Conservation (phyloP, 73 alveolate genomes). For the Uronychia binucleata region DNA sequence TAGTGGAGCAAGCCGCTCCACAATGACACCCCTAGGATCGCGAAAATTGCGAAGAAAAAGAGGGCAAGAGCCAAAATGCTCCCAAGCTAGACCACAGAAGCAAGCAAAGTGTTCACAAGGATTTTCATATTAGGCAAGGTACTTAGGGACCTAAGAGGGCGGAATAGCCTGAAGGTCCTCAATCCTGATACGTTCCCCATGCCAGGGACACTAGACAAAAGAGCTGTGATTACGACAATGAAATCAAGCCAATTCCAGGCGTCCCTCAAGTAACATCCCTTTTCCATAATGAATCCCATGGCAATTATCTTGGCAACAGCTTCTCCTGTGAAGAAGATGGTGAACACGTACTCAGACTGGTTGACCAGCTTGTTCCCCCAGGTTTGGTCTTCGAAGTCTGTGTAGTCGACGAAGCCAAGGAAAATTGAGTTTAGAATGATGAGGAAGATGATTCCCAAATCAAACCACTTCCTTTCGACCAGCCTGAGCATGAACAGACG, state of each 20-base stretch:
- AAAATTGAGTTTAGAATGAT: conserved; percentile 42
- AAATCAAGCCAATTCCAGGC: conserved; percentile 78
- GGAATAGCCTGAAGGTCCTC: conserved; percentile 5
- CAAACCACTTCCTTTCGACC: background rate
- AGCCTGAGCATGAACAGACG: too few relatives aligned
- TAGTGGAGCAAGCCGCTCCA: background rate
- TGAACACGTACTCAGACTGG: background rate
- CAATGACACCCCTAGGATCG: conserved; percentile 1
- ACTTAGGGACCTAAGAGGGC: background rate
- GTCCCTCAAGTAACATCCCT: conserved; percentile 64
- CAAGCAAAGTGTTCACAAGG: background rate
- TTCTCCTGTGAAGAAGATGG: conserved; percentile 50
- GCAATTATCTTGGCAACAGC: conserved; percentile 56
- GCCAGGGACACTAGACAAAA: conserved; percentile 70
- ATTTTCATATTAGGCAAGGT: conserved; percentile 4
- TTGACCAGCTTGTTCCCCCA: background rate
- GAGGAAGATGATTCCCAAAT: background rate
- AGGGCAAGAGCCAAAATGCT: background rate
- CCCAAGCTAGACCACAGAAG: background rate
- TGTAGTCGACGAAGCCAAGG: conserved; percentile 48
- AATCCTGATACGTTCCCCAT: conserved; percentile 27
- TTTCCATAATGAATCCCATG: conserved; percentile 54
- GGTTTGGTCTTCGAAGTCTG: conserved; percentile 1
- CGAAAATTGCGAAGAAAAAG: background rate
- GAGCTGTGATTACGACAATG: conserved; percentile 61